A percentile compares a stretch with the other conserved stretches of the same genome.
Conservation (phyloP, 495 filamentous ascomycete genomes). For the Sordaria brevicollis region DNA sequence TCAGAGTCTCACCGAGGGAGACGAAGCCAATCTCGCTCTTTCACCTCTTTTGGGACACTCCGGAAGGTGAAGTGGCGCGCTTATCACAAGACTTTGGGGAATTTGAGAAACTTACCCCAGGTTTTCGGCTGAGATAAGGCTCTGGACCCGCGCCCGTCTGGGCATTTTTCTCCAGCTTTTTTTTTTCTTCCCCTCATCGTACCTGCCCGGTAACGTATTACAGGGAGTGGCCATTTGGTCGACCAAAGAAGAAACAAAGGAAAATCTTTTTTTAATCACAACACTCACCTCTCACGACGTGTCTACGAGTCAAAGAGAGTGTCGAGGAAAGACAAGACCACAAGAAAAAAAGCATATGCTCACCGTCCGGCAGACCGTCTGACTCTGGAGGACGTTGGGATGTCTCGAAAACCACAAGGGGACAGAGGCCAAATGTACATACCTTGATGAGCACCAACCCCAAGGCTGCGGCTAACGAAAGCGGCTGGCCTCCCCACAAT, state of each 20-base stretch:
- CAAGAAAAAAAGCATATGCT: not conserved
- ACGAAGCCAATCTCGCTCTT: not conserved
- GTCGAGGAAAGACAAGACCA: no score
- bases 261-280: not conserved
- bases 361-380: not conserved
- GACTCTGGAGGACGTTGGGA: not conserved
- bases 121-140: not conserved
- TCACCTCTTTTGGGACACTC: not conserved
- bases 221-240: not conserved
- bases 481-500: constrained; percentile 6
- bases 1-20: not conserved
- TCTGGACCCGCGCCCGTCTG: not conserved
- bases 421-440: not conserved
- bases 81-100: not conserved
- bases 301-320: not conserved
- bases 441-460: not conserved
- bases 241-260: not conserved
- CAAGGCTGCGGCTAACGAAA: not conserved
- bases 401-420: not conserved
- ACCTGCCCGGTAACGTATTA: not conserved
- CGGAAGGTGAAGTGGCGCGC: not conserved
- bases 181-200: not conserved
- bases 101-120: not conserved
- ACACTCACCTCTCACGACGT: not conserved
- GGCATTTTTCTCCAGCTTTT: not conserved